Base-by-base conservation (phyloP, 257 asterid species). In the Lantana camara region DNA sequence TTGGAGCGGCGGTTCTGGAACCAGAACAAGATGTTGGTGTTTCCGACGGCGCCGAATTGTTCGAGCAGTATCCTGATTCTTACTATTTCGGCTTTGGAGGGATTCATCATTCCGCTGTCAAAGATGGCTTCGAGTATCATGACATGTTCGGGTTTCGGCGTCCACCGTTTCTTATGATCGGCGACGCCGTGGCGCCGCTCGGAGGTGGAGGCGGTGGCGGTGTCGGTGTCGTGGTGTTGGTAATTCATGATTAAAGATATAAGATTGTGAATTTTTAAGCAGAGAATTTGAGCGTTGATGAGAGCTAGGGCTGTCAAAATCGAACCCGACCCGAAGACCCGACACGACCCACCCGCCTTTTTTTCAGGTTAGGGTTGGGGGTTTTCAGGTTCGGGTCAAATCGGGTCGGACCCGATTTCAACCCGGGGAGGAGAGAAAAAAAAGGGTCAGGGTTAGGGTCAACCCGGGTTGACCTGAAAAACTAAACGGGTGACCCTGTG, bases 1-100 rank as follows among this genome's bases (percentile, higher is more conserved):
- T 93, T 68, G 0, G 96, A 89, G 16, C 96, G 88, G 17, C 96
- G 96, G 67, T 89, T 89, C 73, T 89, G 95, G 77, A 89, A 89
- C 96, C 96, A 89, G 77, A 86, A 89, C 80, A 89, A 89, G 62
- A 89, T 86, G 70, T 89, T 89, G 56, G 93, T 85, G 24, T 89
- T 93, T 12, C 84, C 96, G 1, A 89, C 95, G 0, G 95, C 14
- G 3, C 96, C 96, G 67, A 79, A 89, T 46, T 82, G 80, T 71
- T 89, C 89, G 2, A 89, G 91, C 4, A 86, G 79, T 66, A 82
- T 79, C 2, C 93, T 68, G 47, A 89, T 86, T 32, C 83, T 58
- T 5, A 73, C 76, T 0, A 93, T 89, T 63, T 89, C 95, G 35
- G 84, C 87, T 17, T 80, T 89, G 0, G 95, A 84, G 0, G 96